Evolutionary conservation across 805 yeast species (phyloP), one percentile per base, ranked within the genome.

Genomic region (Debaryomyces tyrocola): DNA sequence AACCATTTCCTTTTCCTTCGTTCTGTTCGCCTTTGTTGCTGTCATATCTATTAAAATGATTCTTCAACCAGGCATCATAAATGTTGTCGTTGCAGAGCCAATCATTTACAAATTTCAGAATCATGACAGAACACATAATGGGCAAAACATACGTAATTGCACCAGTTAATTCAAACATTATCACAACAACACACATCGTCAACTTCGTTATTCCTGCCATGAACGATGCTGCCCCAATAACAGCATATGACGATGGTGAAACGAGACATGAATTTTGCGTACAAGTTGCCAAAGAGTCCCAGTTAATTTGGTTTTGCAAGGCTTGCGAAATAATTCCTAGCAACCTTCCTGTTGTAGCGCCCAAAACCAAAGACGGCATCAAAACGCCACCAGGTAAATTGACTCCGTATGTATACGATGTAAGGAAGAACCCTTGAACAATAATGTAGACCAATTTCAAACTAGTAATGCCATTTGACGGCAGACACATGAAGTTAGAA

Each of bases 231-330:
- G 96, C 90, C 0, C 96, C 96, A 18, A 90, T 88, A 8, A 89
- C 85, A 0, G 96, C 96, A 59, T 89, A 90, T 0, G 91, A 88
- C 0, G 94, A 91, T 0, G 95, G 95, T 1, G 90, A 85, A 8
- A 89, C 82, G 54, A 94, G 83, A 46, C 77, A 64, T 46, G 78
- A 62, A 40, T 67, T 70, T 24, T 66, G 65, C 0, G 80, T 74
- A 43, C 77, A 67, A 2, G 73, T 65, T 1, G 75, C 66, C 39
- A 75, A 53, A 12, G 57, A 54, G 14, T 64, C 66, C 56, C 58
- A 58, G n/a, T 58, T 44, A 34, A 67, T 20, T 57, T 58, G 12
- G 64, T 66, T 45, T 59, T 84, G 88, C 17, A 81, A 54, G 2
- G 60, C 60, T 54, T 79, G 79, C 37, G 82, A 64, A 0, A 82